phyloP scores from a whole-genome alignment of 768 basidiomycete genomes.

The Kwoniella newhampshirensis region DNA sequence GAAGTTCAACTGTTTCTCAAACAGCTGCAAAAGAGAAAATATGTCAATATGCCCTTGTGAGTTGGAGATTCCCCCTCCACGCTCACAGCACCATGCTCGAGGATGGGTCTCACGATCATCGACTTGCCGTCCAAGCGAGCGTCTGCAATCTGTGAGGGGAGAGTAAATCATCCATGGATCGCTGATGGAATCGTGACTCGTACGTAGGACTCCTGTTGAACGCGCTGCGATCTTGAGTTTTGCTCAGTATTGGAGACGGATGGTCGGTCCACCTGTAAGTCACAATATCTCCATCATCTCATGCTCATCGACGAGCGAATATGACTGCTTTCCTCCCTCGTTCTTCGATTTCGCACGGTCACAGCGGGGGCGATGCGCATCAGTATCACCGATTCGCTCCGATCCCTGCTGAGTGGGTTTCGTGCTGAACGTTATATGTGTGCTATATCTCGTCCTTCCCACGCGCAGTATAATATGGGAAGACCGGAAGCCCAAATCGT shows the following conservation, averaged over 20 bases:
- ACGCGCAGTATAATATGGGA: conserved; percentile 32
- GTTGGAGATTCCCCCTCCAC: conserved; percentile 9
- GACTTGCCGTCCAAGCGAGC: background rate
- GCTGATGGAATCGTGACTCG: no score
- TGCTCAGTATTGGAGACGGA: conserved; percentile 40
- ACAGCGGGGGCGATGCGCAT: no score
- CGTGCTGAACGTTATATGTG: no score
- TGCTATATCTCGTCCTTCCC: no score
- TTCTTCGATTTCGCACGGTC: no score
- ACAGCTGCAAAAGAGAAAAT: conserved; percentile 33
- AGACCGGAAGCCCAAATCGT: conserved; percentile 46
- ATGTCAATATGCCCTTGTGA: conserved; percentile 35
- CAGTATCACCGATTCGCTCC: no score
- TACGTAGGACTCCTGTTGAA: conserved; percentile 28
- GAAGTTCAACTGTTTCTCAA: conserved; percentile 40
- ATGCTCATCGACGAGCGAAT: background rate
- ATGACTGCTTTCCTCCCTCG: background rate
- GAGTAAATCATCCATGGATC: no score
- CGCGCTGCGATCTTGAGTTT: conserved; percentile 28
- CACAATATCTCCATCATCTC: background rate
- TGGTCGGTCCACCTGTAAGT: conserved; percentile 34
- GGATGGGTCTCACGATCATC: no score
- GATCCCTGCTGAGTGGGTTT: no score
- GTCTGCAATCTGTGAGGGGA: no score
- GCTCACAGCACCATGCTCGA: no score